These are phyloP conservation scores for Penicillium italicum DNA, from an alignment of 2,329 filamentous ascomycete genomes.

Conservation along the genomic window DNA sequence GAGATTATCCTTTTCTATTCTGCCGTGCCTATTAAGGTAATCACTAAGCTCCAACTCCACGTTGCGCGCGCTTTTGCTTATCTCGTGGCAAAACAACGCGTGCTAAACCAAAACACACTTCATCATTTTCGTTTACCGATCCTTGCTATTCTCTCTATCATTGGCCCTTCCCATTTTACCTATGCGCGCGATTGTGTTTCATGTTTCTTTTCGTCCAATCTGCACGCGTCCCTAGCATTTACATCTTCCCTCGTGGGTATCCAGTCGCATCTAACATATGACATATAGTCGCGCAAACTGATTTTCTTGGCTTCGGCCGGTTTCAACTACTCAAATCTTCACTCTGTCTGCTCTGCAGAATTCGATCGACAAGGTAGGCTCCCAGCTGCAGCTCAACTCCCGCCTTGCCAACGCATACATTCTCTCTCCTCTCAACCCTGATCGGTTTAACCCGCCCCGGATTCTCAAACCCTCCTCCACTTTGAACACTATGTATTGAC, in stretches of 20 bases:
- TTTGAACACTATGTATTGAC: slow-evolving; percentile 21
- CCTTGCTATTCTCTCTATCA: slow-evolving; percentile 5
- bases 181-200: slow-evolving; percentile 10
- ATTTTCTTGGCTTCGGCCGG: slow-evolving; percentile 10
- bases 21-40: slow-evolving; percentile 13
- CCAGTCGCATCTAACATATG: slow-evolving; percentile 15
- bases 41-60: slow-evolving; percentile 20
- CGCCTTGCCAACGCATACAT: slow-evolving; percentile 41
- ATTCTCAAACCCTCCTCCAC: slow-evolving; percentile 19
- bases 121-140: neutral
- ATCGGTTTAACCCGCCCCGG: slow-evolving; percentile 29
- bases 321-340: slow-evolving; percentile 10
- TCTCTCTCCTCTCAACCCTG: slow-evolving; percentile 25
- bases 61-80: slow-evolving; percentile 11
- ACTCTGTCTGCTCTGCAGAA: slow-evolving; percentile 21
- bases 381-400: slow-evolving; percentile 31
- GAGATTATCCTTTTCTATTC: slow-evolving; percentile 15
- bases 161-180: slow-evolving; percentile 10
- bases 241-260: slow-evolving; percentile 10
- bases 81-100: slow-evolving; percentile 23
- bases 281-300: slow-evolving; percentile 10
- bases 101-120: slow-evolving; percentile 10
- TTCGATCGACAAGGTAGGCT: slow-evolving; percentile 38
- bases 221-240: slow-evolving; percentile 17
- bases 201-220: slow-evolving; percentile 8